phyloP scores from a whole-genome alignment of 805 yeast species.

The Wickerhamomyces silvicola region DNA sequence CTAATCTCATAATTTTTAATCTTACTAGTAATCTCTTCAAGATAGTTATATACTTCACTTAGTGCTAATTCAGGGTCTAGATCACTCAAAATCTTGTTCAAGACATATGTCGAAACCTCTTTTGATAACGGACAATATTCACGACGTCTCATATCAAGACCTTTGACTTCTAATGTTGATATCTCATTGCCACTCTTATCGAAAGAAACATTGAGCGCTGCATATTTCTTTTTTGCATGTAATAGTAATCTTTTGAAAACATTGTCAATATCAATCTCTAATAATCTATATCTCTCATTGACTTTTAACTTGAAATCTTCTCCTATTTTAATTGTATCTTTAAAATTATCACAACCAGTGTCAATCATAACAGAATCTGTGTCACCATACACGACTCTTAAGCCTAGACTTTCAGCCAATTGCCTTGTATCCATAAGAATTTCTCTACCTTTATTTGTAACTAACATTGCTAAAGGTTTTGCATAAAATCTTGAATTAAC shows the following conservation, averaged over 20 bases:
- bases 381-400: constrained; percentile 93
- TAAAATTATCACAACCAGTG: constrained; percentile 63
- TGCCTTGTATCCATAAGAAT: constrained; percentile 89
- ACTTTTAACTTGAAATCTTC: constrained; percentile 77
- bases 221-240: constrained; percentile 96
- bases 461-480: constrained; percentile 90
- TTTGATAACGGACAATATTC: constrained; percentile 92
- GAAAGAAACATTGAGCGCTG: constrained; percentile 67
- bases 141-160: constrained; percentile 94
- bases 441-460: constrained; percentile 93
- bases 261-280: constrained; percentile 94
- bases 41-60: constrained; percentile 61
- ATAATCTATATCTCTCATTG: constrained; percentile 76
- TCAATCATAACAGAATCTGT: constrained; percentile 99
- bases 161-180: constrained; percentile 78
- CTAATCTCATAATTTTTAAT: constrained; percentile 56
- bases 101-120: constrained; percentile 71
- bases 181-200: constrained; percentile 50
- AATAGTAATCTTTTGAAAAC: constrained; percentile 78
- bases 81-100: constrained; percentile 65
- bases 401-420: constrained; percentile 76
- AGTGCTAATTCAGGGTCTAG: constrained; percentile 73
- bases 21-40: constrained; percentile 52
- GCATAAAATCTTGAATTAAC: constrained; percentile 91
- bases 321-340: constrained; percentile 78